phyloP scores from a whole-genome alignment of 192 early-diverging fungal species.

The Phycomyces blakesleeanus region DNA sequence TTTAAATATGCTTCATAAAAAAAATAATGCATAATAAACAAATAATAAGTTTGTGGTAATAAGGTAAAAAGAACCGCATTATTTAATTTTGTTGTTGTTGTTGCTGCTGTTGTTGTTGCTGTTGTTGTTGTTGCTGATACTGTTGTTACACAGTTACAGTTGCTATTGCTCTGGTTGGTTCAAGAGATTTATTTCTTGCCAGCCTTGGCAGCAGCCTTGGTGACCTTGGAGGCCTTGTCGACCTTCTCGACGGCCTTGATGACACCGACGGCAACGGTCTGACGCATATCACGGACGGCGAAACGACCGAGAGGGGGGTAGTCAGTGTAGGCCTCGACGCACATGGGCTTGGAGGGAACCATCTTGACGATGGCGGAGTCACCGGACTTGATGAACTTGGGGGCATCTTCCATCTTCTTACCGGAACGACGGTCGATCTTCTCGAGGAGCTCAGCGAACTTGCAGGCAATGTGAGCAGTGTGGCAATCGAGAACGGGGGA shows the following conservation, averaged over 20 bases:
- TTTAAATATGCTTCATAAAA: not conserved
- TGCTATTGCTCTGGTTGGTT: too few species aligned
- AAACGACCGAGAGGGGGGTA: constrained; percentile 95
- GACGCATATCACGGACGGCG: constrained; percentile 96
- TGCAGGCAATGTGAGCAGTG: constrained; percentile 97
- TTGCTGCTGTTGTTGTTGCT: too few species aligned
- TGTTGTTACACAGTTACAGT: too few species aligned
- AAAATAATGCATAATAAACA: not conserved
- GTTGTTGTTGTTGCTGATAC: too few species aligned
- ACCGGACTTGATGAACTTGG: constrained; percentile 94
- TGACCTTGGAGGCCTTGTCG: constrained; percentile 69
- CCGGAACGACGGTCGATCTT: constrained; percentile 97
- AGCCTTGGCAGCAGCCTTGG: constrained; percentile 77
- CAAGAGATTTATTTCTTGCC: constrained; percentile 68
- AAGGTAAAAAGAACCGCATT: not conserved
- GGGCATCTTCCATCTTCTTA: constrained; percentile 89
- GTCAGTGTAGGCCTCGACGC: constrained; percentile 89
- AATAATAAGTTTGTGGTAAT: too few species aligned
- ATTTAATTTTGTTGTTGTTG: too few species aligned
- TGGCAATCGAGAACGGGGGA: constrained; percentile 94
- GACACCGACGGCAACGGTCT: constrained; percentile 96
- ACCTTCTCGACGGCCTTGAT: constrained; percentile 90
- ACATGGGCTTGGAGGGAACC: constrained; percentile 93
- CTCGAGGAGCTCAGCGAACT: constrained; percentile 87
- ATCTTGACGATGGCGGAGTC: constrained; percentile 94